Evolutionary conservation across 208 protist species (phyloP).

Genomic region (Leptomonas seymouri): DNA sequence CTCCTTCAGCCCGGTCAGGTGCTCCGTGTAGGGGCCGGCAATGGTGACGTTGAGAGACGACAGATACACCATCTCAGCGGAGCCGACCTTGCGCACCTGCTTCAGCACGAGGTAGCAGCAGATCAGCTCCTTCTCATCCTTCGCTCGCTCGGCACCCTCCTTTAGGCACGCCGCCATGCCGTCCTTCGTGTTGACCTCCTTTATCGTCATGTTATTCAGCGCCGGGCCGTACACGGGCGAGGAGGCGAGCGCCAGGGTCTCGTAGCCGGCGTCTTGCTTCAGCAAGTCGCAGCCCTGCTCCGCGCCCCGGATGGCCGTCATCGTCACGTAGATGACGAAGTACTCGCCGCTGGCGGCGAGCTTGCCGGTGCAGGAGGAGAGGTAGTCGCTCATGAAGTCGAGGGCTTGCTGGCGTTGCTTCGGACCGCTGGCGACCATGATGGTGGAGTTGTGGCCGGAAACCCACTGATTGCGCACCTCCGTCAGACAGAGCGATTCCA

Average conservation of each 20-base stretch:
- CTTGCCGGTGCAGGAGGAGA: conserved; percentile 52
- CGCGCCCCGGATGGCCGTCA: conserved; percentile 57
- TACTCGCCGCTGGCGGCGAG: conserved; percentile 35
- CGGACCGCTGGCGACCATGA: conserved; percentile 50
- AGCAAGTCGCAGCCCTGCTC: conserved; percentile 61
- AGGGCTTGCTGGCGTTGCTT: conserved; percentile 34
- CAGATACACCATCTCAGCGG: conserved; percentile 55
- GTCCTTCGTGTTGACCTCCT: conserved; percentile 40
- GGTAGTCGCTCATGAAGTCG: conserved; percentile 49
- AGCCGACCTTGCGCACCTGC: conserved; percentile 48
- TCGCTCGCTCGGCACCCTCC: conserved; percentile 45
- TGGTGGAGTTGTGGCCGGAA: conserved; percentile 58
- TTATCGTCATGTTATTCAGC: conserved; percentile 47
- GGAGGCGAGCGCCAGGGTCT: conserved; percentile 48
- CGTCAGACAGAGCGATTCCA: conserved; percentile 45
- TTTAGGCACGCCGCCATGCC: conserved; percentile 34
- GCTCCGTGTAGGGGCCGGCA: conserved; percentile 45
- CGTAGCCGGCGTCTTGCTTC: conserved; percentile 53
- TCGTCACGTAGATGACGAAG: conserved; percentile 63
- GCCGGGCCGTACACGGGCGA: conserved; percentile 77
- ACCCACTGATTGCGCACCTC: conserved; percentile 64
- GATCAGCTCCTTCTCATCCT: conserved; percentile 52
- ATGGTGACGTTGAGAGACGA: conserved; percentile 66
- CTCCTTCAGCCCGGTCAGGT: conserved; percentile 49
- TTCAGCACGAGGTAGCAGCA: conserved; percentile 70